These are phyloP conservation scores for Eimeria falciformis DNA, from an alignment of 169 alveolate species.

Conservation along the genomic window DNA sequence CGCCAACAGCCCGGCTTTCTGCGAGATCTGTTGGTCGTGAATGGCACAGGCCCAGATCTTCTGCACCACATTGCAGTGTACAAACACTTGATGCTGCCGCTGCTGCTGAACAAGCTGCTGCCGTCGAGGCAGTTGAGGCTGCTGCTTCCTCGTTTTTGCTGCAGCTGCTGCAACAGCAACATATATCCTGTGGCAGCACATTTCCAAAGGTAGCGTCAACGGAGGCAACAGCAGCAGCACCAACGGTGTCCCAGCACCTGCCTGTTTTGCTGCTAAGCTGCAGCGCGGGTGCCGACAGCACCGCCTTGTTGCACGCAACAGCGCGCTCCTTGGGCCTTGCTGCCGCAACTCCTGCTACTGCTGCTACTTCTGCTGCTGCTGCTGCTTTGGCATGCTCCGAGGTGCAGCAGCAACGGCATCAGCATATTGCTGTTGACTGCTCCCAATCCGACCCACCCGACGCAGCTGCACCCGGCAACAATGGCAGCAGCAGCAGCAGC, in stretches of 20 bases:
- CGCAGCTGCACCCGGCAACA: neutral
- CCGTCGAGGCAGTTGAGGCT: conserved; percentile 38
- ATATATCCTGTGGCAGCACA: neutral
- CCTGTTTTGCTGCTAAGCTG: conserved; percentile 71
- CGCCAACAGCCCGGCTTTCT: neutral
- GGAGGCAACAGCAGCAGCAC: neutral
- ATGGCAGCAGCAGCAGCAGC: conserved; percentile 34
- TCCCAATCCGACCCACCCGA: neutral
- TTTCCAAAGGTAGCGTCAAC: neutral
- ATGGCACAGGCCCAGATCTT: neutral
- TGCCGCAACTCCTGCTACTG: neutral
- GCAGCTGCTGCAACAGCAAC: conserved; percentile 46
- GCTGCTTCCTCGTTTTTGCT: conserved; percentile 26
- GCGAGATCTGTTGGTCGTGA: neutral
- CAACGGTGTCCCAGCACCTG: neutral
- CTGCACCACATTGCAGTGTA: neutral
- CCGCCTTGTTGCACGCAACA: conserved; percentile 67
- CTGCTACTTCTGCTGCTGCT: conserved; percentile 35
- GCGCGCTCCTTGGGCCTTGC: conserved; percentile 55
- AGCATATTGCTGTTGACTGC: neutral
- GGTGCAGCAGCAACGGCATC: neutral
- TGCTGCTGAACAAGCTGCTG: neutral
- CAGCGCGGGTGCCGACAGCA: conserved; percentile 73
- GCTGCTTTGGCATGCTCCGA: conserved; percentile 16
- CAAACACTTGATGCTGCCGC: neutral